Base-by-base conservation (phyloP, 2,329 filamentous ascomycete genomes). In the Xylariaceae sp. region DNA sequence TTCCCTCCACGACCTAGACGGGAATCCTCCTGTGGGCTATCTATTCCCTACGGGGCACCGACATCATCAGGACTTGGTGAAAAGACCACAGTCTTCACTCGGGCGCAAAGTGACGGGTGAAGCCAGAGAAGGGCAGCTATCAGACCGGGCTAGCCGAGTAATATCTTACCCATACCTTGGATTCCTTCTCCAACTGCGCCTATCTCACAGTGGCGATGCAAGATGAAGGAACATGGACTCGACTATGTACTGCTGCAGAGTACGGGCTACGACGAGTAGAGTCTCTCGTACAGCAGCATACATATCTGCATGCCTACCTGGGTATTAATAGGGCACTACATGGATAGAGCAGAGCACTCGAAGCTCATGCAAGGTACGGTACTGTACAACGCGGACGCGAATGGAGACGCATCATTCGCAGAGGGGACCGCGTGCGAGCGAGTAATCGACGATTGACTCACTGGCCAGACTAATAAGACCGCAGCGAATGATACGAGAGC, bases 401-500 rank as follows among this genome's bases (percentile, higher is more conserved):
- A 57, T 68, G 64, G 56, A 51, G 58, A 64, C 23, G 49, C 49
- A 49, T 18, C 17, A 23, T 49, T 11, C 15, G n/a, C 49, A 11
- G 49, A 17, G 15, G 34, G 49, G 6, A 10, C 10, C 49, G 49
- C 49, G 23, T 51, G 23, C 23, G 48, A 30, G 18, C 48, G 18
- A 30, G 17, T 10, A 10, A 6, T 30, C 10, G 9, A 13, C 61
- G 63, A 69, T 65, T 64, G 60, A 64, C 61, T 58, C 53, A 59
- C 58, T 60, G n/a, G 48, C 7, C 9, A 30, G 48, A 34, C 18
- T 10, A 15, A n/a, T n/a, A 58, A 63, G 61, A 62, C 62, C 63
- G 47, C 57, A 59, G 65, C 69, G 65, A 70, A 71, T 70, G 67
- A 71, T 65, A 69, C 64, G 62, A 59, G 53, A 44, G 63, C 66